Percentiles rank a stretch among this genome's conserved stretches.
Evolutionary conservation across 176 grass and related monocot species (phyloP).

Genomic region (Ensete glaucum): DNA sequence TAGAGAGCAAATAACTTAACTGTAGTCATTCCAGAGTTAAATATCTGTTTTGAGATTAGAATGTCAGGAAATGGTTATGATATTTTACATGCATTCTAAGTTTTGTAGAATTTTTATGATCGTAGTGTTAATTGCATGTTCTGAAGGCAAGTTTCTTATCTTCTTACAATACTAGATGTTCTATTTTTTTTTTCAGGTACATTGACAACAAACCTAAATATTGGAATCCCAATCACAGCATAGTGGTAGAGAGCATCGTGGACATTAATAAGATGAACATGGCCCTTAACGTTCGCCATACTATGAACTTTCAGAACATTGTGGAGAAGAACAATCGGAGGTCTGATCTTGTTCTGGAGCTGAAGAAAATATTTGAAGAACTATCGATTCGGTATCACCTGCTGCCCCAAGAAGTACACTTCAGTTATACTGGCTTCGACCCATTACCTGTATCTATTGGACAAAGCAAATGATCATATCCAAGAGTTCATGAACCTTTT

Average conservation of each 20-base stretch:
- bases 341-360: slow-evolving; percentile 70
- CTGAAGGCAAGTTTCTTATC: not conserved
- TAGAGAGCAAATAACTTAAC: too few species aligned
- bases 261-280: slow-evolving; percentile 90
- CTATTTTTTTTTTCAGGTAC: slow-evolving; percentile 39
- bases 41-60: too few species aligned
- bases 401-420: slow-evolving; percentile 60
- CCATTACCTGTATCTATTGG: slow-evolving; percentile 36
- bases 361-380: slow-evolving; percentile 91
- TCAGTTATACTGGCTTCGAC: slow-evolving; percentile 39
- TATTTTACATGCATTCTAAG: too few species aligned
- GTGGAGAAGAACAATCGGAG: slow-evolving; percentile 61
- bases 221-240: slow-evolving; percentile 58
- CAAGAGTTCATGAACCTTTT: not conserved
- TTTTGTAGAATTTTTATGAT: too few species aligned
- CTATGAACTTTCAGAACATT: slow-evolving; percentile 94
- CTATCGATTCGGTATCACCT: slow-evolving; percentile 51
- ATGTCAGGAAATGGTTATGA: too few species aligned
- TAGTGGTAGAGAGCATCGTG: slow-evolving; percentile 73
- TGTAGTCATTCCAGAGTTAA: too few species aligned
- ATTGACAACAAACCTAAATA: slow-evolving; percentile 84
- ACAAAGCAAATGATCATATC: slow-evolving; percentile 20
- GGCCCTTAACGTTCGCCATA: slow-evolving; percentile 56
- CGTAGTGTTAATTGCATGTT: not conserved
- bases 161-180: too few species aligned